Conservation (phyloP, 202 grass and related monocot species). For the Schoenoplectus tabernaemontani region DNA sequence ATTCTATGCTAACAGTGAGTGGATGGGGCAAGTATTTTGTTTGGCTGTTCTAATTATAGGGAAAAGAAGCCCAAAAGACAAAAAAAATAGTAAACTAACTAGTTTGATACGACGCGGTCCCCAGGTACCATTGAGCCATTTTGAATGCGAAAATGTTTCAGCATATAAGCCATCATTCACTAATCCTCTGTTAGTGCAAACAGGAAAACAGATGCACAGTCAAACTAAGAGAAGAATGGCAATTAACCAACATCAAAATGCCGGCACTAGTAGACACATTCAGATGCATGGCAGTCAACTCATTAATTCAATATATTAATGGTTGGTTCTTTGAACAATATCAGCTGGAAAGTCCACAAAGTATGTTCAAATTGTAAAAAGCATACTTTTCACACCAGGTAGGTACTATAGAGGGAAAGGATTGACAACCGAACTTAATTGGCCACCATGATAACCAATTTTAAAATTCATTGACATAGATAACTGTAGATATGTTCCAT, state of each 20-base stretch:
- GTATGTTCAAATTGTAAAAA: background rate
- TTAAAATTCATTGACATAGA: background rate
- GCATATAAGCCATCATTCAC: constrained; percentile 82
- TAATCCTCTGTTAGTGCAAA: constrained; percentile 41
- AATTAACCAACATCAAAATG: background rate
- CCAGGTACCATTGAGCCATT: constrained; percentile 66
- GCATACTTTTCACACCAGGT: background rate
- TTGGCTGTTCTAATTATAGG: background rate
- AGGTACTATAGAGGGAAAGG: background rate
- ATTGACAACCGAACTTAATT: background rate
- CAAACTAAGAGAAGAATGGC: background rate
- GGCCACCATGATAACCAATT: background rate
- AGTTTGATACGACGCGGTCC: constrained; percentile 82
- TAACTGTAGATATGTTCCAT: background rate
- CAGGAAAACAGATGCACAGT: constrained; percentile 5
- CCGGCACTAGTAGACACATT: background rate
- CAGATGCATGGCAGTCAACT: background rate
- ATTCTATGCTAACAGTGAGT: background rate
- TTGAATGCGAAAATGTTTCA: constrained; percentile 71
- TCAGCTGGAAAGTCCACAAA: background rate
- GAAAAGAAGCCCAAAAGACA: background rate
- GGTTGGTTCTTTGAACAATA: background rate
- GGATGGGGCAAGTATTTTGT: background rate
- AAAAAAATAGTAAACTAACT: constrained; percentile 25
- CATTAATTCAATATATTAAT: background rate